Percentiles rank a stretch among this genome's conserved stretches.
Conservation (phyloP, 768 basidiomycete genomes). For the Trametes meyenii region DNA sequence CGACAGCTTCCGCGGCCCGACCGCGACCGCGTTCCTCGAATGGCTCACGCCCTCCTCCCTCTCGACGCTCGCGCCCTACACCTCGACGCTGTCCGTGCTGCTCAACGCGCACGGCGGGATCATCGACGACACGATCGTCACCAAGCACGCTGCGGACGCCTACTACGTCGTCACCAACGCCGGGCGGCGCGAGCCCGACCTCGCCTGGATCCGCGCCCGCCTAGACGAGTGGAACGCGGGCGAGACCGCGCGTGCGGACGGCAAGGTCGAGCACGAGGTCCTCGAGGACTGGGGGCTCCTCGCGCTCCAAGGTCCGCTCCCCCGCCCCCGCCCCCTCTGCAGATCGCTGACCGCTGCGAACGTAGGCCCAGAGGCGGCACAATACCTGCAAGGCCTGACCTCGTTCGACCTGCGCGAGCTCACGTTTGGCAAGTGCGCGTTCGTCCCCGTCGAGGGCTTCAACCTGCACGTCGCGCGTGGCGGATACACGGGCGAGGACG, state of each 20-base stretch:
- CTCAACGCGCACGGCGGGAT: conserved; percentile 92
- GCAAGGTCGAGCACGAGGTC: conserved; percentile 78
- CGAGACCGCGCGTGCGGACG: conserved; percentile 47
- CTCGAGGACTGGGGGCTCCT: conserved; percentile 86
- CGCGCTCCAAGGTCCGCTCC: conserved; percentile 83
- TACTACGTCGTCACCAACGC: conserved; percentile 99
- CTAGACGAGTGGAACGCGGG: conserved; percentile 78
- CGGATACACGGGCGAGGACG: conserved; percentile 98
- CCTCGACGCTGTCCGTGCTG: conserved; percentile 86
- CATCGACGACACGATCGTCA: conserved; percentile 93
- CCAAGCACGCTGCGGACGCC: conserved; percentile 74
- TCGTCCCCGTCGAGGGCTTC: conserved; percentile 74
- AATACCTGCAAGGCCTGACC: conserved; percentile 76
- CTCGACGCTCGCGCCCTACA: conserved; percentile 62
- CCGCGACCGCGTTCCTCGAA: conserved; percentile 80
- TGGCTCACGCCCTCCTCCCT: conserved; percentile 89
- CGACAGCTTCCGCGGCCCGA: conserved; percentile 77
- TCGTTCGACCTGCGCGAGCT: conserved; percentile 72
- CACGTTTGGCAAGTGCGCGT: conserved; percentile 85
- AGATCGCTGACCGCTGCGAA: not conserved
- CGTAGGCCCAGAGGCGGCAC: conserved; percentile 78
- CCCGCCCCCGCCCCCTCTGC: too few relatives aligned
- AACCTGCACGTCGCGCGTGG: conserved; percentile 89
- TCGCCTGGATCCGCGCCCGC: conserved; percentile 72
- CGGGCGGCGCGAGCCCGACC: conserved; percentile 78